phyloP scores from a whole-genome alignment of 2,329 filamentous ascomycete genomes.

The Gremmenia infestans region DNA sequence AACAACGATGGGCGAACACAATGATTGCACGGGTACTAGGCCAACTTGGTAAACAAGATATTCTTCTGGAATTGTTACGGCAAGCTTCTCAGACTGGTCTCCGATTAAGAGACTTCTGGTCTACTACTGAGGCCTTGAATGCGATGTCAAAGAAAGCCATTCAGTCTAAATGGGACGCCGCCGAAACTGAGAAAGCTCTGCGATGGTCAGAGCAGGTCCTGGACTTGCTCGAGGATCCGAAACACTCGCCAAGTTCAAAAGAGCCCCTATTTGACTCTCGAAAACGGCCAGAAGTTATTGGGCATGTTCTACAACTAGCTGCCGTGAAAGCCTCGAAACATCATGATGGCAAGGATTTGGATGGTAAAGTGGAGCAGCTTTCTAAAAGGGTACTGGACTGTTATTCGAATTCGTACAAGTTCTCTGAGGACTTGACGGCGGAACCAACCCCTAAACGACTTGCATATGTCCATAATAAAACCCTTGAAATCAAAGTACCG shows the following conservation, averaged over 20 bases:
- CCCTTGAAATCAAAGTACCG: constrained; percentile 32
- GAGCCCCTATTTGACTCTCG: constrained; percentile 32
- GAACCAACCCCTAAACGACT: constrained; percentile 2
- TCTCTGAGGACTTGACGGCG: too few species aligned
- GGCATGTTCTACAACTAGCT: constrained; percentile 38
- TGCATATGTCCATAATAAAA: neutral
- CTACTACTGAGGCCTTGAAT: constrained; percentile 18
- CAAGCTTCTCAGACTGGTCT: constrained; percentile 27
- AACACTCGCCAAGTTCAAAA: constrained; percentile 10
- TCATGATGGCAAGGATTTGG: constrained; percentile 35
- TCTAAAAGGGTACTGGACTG: constrained; percentile 25
- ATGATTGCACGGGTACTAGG: constrained; percentile 16
- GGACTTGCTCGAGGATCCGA: constrained; percentile 26
- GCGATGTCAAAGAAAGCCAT: constrained; percentile 22
- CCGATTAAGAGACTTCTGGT: constrained; percentile 11
- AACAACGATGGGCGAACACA: neutral
- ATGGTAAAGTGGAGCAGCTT: constrained; percentile 36
- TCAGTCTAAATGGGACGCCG: constrained; percentile 15
- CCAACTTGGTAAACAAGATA: constrained; percentile 19
- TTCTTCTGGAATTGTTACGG: constrained; percentile 28
- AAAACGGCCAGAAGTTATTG: constrained; percentile 31
- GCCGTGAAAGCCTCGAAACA: constrained; percentile 38
- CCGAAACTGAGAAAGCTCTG: constrained; percentile 26
- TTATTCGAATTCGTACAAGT: constrained; percentile 6
- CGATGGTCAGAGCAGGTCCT: constrained; percentile 27